Evolutionary conservation across 2,329 filamentous ascomycete genomes (phyloP), one percentile per base, ranked within the genome.

Genomic region (Talaromyces verruculosus): DNA sequence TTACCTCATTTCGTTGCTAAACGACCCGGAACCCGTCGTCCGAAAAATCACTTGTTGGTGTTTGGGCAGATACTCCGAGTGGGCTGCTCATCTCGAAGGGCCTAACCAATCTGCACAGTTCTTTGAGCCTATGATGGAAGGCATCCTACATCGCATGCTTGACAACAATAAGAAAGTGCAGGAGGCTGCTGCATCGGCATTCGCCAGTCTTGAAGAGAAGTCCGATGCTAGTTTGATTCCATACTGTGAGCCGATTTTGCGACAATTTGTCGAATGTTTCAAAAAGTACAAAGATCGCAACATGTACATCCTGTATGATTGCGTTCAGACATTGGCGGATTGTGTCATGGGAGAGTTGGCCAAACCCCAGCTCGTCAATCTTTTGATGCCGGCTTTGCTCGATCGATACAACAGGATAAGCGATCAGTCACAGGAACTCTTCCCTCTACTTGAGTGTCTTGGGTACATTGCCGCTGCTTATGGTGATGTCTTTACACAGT

Each of bases 31-130:
- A 78, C 92, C 95, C 15, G 90, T 98, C 15, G 94, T 99, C 43
- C 87, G 95, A 68, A 92, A 97, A 75, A 99, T 99, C 70, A 98
- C 94, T 28, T 99, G 95, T 79, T 99, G 95, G 95, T 96, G 95
- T 5, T 85, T 99, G 25, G 93, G 93, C 19, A 87, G 95, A 55
- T 99, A 97, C 78, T 97, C 95, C 5, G 84, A 89, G 53, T 99
- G 95, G 95, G 94, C 93, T 10, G 90, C 93, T 4, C 87, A 89
- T 68, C 85, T 97, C 25, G 81, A 86, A 28, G 87, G 90, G 60
- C 84, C 84, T 17, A 80, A 82, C 19, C 86, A 93, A 69, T 90
- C 89, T 73, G 85, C 89, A 61, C 86, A 88, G 65, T 97, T 88
- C 78, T 99, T 99, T 73, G 90, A 95, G 73, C 94, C 94, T 0